Evolutionary conservation across 805 yeast species (phyloP).

Genomic region (Metahyphopichia silvanorum): DNA sequence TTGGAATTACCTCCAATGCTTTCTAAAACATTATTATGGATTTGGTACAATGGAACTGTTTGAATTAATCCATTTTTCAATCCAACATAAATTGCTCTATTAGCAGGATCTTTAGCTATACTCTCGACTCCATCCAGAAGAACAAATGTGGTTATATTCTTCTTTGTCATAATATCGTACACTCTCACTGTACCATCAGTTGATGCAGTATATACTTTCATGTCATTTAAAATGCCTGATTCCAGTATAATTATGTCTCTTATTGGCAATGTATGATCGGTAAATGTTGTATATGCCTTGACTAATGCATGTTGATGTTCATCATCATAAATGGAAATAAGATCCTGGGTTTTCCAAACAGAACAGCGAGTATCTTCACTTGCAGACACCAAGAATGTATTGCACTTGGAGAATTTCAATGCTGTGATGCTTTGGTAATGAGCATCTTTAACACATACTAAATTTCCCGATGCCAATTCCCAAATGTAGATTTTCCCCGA

Average conservation of each 20-base stretch:
- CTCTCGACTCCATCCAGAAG: constrained; percentile 54
- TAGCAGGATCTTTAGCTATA: constrained; percentile 73
- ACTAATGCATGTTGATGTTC: constrained; percentile 29
- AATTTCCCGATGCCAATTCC: constrained; percentile 77
- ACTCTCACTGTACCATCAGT: constrained; percentile 72
- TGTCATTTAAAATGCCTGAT: constrained; percentile 56
- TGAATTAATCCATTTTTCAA: constrained; percentile 59
- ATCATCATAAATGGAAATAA: constrained; percentile 36
- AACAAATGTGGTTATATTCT: constrained; percentile 69
- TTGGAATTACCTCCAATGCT: constrained; percentile 58
- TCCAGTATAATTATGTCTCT: constrained; percentile 44
- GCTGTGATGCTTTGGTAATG: constrained; percentile 77
- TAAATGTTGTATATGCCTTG: constrained; percentile 57
- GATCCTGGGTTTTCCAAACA: constrained; percentile 68
- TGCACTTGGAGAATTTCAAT: constrained; percentile 59
- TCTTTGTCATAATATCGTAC: constrained; percentile 50
- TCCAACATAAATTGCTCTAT: constrained; percentile 72
- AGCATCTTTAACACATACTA: constrained; percentile 69
- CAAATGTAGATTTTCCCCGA: constrained; percentile 81
- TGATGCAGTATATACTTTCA: constrained; percentile 66
- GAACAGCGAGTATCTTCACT: constrained; percentile 78
- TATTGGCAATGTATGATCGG: constrained; percentile 59
- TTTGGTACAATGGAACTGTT: constrained; percentile 47
- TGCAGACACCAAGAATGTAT: constrained; percentile 66
- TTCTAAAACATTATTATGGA: constrained; percentile 45